Evolutionary conservation across 2,329 filamentous ascomycete species (phyloP), one percentile per base, ranked within the genome.

Genomic region (Nothopassalora personata): DNA sequence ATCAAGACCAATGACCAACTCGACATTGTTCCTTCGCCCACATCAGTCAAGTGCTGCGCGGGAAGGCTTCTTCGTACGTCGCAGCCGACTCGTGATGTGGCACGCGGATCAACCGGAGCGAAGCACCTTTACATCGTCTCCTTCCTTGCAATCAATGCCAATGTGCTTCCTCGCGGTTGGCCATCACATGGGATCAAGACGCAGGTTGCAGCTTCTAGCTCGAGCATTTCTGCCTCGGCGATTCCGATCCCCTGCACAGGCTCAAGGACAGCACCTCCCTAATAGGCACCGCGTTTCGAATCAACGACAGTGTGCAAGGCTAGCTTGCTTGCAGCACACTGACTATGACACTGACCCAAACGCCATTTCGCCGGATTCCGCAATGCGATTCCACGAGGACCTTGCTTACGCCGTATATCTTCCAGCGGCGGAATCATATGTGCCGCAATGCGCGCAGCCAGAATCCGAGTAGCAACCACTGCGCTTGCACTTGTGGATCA

Each of bases 361-460:
- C 56, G 19, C 46, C 30, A 36, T 58, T n/a, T 39, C 30, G 18
- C 27, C 43, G 30, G 31, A 23, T 46, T 39, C 33, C 49, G 3
- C 39, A 53, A 36, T 56, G 31, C 56, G 53, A 52, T 36, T 53
- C 31, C 49, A 45, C 36, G 33, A 43, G 7, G 28, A 39, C 56
- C 48, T 34, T 58, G 56, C 33, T 36, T 19, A 34, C 11, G 30
- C 52, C 47, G 56, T 58, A 61, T 51, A 53, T 50, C 47, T 53
- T 27, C 53, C 60, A 31, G 59, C 39, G 13, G 39, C 39, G 39
- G 39, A n/a, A 43, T 1, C 18, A 15, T 43, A 15, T 43, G 13
- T 43, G 39, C 13, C 18, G n/a, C 13, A 18, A n/a, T 7, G 4
- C 39, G n/a, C 18, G n/a, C 39, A 18, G 39, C 53, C 45, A 27